phyloP scores from a whole-genome alignment of 2,329 filamentous ascomycete species.

The Nemania sp. region DNA sequence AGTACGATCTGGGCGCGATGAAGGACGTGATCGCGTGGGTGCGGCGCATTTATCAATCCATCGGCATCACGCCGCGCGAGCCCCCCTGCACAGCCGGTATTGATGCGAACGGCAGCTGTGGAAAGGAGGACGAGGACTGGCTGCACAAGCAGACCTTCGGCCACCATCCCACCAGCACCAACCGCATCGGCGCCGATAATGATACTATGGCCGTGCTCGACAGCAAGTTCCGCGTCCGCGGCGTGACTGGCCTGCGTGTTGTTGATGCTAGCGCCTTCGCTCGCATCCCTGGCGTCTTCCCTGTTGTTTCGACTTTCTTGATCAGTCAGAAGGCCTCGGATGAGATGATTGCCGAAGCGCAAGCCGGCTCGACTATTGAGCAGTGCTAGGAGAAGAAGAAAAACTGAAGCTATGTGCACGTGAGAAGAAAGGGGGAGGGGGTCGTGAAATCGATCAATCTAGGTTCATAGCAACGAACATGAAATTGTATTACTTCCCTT shows the following conservation, averaged over 20 bases:
- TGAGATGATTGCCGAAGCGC: conserved; percentile 20
- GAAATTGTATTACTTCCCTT: too few species aligned
- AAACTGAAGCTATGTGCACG: too few species aligned
- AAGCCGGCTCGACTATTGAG: neutral
- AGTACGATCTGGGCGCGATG: conserved; percentile 41
- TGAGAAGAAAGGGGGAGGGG: too few species aligned
- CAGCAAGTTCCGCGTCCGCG: conserved; percentile 55
- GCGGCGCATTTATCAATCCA: conserved; percentile 13
- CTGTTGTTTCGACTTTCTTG: conserved; percentile 23
- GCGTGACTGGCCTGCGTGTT: conserved; percentile 52
- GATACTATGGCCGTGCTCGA: conserved; percentile 59
- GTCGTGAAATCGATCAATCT: too few species aligned
- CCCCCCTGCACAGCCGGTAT: conserved; percentile 17
- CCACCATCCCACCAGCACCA: conserved; percentile 59
- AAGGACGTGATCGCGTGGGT: conserved; percentile 48
- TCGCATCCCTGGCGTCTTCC: conserved; percentile 21
- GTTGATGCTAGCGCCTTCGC: conserved; percentile 24
- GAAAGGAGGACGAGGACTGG: conserved; percentile 39
- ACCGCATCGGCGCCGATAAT: conserved; percentile 54
- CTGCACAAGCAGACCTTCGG: conserved; percentile 51
- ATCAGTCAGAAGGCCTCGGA: conserved; percentile 26
- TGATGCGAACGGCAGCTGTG: conserved; percentile 13
- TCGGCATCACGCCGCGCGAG: conserved; percentile 19
- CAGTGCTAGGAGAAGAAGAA: conserved; percentile 2
- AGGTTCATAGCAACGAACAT: too few species aligned